Percentiles rank a stretch among this genome's conserved stretches.
phyloP scores from a whole-genome alignment of 2,329 filamentous ascomycete genomes.

The Neophaeococcomyces aloes region DNA sequence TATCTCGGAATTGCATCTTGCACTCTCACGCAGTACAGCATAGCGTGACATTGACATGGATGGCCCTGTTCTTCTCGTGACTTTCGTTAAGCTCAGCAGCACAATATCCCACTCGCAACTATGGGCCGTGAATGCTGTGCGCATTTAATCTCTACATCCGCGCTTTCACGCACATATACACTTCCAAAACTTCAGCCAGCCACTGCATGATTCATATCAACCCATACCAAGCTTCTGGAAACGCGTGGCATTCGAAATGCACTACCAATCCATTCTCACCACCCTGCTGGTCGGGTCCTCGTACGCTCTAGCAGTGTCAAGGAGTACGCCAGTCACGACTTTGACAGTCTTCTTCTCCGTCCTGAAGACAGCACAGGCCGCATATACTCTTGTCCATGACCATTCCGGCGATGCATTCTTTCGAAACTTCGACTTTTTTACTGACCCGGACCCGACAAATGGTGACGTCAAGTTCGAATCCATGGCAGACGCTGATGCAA shows the following conservation, averaged over 20 bases:
- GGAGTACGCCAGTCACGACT: no score
- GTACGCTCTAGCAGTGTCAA: no score
- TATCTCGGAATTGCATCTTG: no score
- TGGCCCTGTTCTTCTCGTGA: no score
- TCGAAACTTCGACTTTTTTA: conserved; percentile 41
- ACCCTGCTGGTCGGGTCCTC: conserved; percentile 3
- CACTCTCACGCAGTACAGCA: neutral
- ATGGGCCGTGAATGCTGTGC: neutral
- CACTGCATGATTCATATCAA: neutral
- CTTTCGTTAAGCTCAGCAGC: neutral
- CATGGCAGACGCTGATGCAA: conserved; percentile 29
- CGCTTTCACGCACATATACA: neutral
- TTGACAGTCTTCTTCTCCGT: conserved; percentile 8
- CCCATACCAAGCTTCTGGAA: neutral
- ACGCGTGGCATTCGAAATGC: conserved; percentile 1
- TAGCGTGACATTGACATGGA: no score
- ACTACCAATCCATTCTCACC: neutral
- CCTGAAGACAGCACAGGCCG: conserved; percentile 15
- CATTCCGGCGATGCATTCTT: conserved; percentile 41
- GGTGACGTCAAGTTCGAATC: conserved; percentile 43
- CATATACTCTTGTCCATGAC: conserved; percentile 31
- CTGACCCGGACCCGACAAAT: conserved; percentile 37
- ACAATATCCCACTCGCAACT: neutral
- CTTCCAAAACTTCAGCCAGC: neutral
- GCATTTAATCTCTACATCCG: neutral